A percentile compares a stretch with the other conserved stretches of the same genome.
Conservation (phyloP, 768 basidiomycete species). For the Cyclocybe cylindracea region DNA sequence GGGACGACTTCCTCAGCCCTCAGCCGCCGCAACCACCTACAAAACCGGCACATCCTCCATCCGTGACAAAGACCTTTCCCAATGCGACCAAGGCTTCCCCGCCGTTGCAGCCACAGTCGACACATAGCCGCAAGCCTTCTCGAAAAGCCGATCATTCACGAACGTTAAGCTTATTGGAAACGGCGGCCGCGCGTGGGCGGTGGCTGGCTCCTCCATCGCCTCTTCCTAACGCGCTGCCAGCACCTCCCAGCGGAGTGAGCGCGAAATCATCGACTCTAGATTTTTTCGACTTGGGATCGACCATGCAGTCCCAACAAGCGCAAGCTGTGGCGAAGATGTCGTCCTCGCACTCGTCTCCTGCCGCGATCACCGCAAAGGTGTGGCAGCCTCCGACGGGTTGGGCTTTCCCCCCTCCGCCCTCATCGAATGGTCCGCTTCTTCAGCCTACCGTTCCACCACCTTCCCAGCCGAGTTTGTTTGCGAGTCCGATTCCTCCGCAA, state of each 20-base stretch:
- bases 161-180: slow-evolving; percentile 57
- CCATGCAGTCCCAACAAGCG: slow-evolving; percentile 31
- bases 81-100: slow-evolving; percentile 1
- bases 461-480: neutral
- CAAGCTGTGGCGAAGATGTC: slow-evolving; percentile 19
- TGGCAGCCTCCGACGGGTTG: slow-evolving; percentile 1
- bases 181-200: slow-evolving; percentile 51
- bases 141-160: slow-evolving; percentile 53
- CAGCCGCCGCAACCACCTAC: slow-evolving; percentile 20
- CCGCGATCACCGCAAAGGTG: neutral
- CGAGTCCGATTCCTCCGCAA: slow-evolving; percentile 12
- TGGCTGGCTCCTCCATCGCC: slow-evolving; percentile 54
- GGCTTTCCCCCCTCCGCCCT: slow-evolving; percentile 6
- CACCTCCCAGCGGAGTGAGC: slow-evolving; percentile 15
- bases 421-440: slow-evolving; percentile 9
- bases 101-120: slow-evolving; percentile 8
- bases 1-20: slow-evolving; percentile 45
- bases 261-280: slow-evolving; percentile 17
- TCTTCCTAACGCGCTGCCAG: slow-evolving; percentile 40
- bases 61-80: slow-evolving; percentile 12
- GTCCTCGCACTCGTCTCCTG: slow-evolving; percentile 10
- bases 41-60: slow-evolving; percentile 5
- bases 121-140: slow-evolving; percentile 27
- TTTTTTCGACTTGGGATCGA: slow-evolving; percentile 25
- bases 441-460: slow-evolving; percentile 1